Evolutionary conservation across 169 alveolate species (phyloP), one percentile per base, ranked within the genome.

Genomic region (Plasmodium cynomolgi): DNA sequence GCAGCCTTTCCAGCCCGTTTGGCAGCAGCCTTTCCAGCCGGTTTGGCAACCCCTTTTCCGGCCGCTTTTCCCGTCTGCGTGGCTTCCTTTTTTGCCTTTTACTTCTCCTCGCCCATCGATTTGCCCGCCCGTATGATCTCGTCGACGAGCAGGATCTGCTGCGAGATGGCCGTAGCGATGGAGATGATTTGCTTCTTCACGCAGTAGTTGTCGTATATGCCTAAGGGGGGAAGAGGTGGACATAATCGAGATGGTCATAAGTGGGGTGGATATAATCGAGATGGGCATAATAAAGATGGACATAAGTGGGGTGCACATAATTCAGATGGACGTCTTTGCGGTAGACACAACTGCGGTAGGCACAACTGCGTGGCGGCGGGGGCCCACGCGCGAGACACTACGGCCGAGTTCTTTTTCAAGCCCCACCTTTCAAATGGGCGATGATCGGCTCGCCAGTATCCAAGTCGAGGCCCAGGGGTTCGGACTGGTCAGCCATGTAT

Each of bases 41-140:
- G n/a, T n/a, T n/a, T n/a, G n/a, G n/a, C n/a, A n/a, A n/a, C n/a
- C n/a, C 11, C 58, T 44, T 44, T 44, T 44, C 11, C 11, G 58
- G 17, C 58, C 58, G 5, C 11, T 44, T 44, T 44, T 44, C 17
- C 58, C 11, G 17, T 44, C 6, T 9, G n/a, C 3, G 1, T 13
- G 23, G 0, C 29, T 58, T 58, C 31, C 77, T 68, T 23, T 15
- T 13, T 44, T 11, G 11, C 11, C 11, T 44, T 44, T 37, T 50
- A 86, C 44, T 86, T 86, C 72, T 90, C 92, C 34, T 81, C 92
- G 3, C 97, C 92, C 99, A 99, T 99, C 50, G 98, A 98, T 93
- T 97, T 98, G 74, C 99, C 99, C 2, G 99, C 99, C 97, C 99
- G 98, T 92, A 99, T 98, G 31, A 99, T 98, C 93, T 99, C 99